Percentiles rank a stretch among this genome's conserved stretches.
Conservation (phyloP, 352 stramenopile species). For the Thalassiosira sp. region DNA sequence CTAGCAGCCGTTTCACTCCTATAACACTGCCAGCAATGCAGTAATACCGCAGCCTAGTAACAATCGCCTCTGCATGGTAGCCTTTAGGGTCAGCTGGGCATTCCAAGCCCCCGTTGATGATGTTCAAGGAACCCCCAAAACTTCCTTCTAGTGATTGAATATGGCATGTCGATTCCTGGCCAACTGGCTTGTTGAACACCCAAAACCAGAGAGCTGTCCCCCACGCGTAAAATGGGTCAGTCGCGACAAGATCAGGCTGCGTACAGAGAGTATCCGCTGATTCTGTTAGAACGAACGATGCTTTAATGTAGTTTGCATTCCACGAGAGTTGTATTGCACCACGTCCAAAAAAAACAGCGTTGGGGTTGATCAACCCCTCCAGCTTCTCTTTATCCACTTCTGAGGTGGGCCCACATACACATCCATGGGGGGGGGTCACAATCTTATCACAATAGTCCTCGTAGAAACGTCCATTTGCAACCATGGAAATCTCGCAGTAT, state of each 20-base stretch:
- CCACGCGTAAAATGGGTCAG: conserved; percentile 47
- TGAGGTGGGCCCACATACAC: conserved; percentile 41
- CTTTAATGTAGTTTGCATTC: conserved; percentile 48
- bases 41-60: conserved; percentile 45
- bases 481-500: conserved; percentile 36
- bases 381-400: conserved; percentile 22
- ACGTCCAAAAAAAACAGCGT: conserved; percentile 44
- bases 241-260: conserved; percentile 48
- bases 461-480: conserved; percentile 40
- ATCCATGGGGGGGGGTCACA: conserved; percentile 43
- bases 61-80: conserved; percentile 49
- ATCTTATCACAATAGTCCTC: conserved; percentile 56
- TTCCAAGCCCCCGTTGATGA: conserved; percentile 53
- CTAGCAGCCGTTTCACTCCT: conserved; percentile 31
- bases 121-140: conserved; percentile 47
- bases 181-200: conserved; percentile 27
- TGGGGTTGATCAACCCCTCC: conserved; percentile 40
- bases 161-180: conserved; percentile 34
- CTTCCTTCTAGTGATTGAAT: conserved; percentile 42
- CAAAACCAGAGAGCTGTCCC: conserved; percentile 55
- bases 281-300: conserved; percentile 35
- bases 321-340: conserved; percentile 45
- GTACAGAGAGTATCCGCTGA: conserved; percentile 36
- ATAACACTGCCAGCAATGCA: conserved; percentile 41
- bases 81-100: conserved; percentile 31